A percentile compares a stretch with the other conserved stretches of the same genome.
These are phyloP conservation scores for Austroboletus festivus DNA, from an alignment of 768 basidiomycete species.

Conservation along the genomic window DNA sequence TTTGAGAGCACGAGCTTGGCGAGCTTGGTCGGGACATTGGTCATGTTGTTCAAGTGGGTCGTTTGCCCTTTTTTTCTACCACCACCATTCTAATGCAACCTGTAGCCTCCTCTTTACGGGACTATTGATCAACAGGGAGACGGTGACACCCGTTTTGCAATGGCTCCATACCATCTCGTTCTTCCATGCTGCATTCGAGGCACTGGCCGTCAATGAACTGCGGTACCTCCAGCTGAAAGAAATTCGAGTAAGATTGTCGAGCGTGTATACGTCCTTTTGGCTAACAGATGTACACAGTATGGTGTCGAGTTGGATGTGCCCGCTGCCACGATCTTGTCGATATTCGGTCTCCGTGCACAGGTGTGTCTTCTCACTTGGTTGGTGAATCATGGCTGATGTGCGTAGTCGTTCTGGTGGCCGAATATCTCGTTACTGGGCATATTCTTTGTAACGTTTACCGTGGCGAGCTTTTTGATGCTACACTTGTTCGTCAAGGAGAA, in stretches of 20 bases:
- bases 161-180: constrained; percentile 93
- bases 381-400: constrained; percentile 8
- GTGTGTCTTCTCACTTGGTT: constrained; percentile 33
- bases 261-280: background rate
- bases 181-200: constrained; percentile 99
- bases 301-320: constrained; percentile 97
- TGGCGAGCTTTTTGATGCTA: constrained; percentile 72
- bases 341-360: constrained; percentile 90
- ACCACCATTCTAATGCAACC: constrained; percentile 3
- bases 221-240: constrained; percentile 92
- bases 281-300: constrained; percentile 53
- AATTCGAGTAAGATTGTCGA: constrained; percentile 58
- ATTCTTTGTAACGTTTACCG: constrained; percentile 80
- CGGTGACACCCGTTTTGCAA: constrained; percentile 63
- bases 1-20: constrained; percentile 86
- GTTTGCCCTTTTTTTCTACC: too few species aligned
- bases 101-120: constrained; percentile 91
- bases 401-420: constrained; percentile 97
- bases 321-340: constrained; percentile 90
- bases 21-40: constrained; percentile 87
- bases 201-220: constrained; percentile 95
- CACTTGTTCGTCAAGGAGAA: constrained; percentile 89
- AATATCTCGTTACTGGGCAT: constrained; percentile 83
- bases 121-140: constrained; percentile 89
- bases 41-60: constrained; percentile 99